phyloP scores from a whole-genome alignment of 768 basidiomycete genomes.

The Mycena rosella region DNA sequence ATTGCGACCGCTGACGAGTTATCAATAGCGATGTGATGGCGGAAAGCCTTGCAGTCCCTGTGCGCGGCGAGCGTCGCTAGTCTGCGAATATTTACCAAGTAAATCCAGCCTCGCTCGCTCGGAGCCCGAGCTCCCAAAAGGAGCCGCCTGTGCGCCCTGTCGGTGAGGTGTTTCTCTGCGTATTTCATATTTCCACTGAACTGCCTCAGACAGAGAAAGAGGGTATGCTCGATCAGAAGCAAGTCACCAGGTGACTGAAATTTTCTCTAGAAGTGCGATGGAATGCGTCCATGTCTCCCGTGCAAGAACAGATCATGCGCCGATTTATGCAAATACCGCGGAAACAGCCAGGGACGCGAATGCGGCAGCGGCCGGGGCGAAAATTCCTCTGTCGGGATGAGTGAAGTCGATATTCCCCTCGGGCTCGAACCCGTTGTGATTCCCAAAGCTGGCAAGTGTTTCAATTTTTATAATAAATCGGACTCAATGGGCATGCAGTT shows the following conservation, averaged over 20 bases:
- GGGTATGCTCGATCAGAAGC: constrained; percentile 1
- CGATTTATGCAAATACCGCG: too few relatives aligned
- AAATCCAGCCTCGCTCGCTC: not conserved
- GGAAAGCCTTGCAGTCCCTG: constrained; percentile 15
- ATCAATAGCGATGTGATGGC: constrained; percentile 24
- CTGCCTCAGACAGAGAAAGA: constrained; percentile 4
- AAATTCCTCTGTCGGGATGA: not conserved
- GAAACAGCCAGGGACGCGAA: too few relatives aligned
- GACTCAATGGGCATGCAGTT: too few relatives aligned
- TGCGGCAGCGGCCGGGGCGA: too few relatives aligned
- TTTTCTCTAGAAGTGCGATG: too few relatives aligned
- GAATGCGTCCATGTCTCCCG: not conserved
- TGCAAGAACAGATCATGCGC: constrained; percentile 12
- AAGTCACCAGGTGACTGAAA: not conserved
- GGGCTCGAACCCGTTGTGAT: too few relatives aligned
- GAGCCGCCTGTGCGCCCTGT: constrained; percentile 7
- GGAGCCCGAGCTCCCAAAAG: constrained; percentile 23
- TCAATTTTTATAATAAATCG: too few relatives aligned
- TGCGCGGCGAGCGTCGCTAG: constrained; percentile 2
- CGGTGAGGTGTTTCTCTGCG: too few relatives aligned
- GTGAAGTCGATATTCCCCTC: too few relatives aligned
- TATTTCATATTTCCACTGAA: not conserved
- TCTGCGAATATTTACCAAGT: constrained; percentile 4
- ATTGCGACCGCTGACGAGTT: too few relatives aligned
- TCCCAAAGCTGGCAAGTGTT: too few relatives aligned